phyloP scores from a whole-genome alignment of 1,284 basidiomycete genomes.

The Sanghuangporus baumii region DNA sequence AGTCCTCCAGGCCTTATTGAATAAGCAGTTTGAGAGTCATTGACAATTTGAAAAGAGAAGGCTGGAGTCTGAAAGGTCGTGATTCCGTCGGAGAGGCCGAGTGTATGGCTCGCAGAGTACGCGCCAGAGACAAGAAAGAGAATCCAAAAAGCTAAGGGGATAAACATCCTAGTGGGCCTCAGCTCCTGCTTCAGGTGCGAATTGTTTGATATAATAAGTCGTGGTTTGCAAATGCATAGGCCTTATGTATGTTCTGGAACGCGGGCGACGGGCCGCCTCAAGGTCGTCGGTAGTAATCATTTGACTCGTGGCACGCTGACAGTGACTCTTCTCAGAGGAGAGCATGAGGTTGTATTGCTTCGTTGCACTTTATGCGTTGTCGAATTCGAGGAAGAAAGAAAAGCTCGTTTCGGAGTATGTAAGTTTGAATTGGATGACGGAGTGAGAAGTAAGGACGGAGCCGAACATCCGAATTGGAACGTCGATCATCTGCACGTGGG shows the following conservation, averaged over 20 bases:
- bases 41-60: conserved; percentile 45
- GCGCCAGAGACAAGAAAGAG: background rate
- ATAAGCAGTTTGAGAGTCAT: conserved; percentile 54
- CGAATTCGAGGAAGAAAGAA: background rate
- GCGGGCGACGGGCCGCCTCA: background rate
- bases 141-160: background rate
- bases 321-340: background rate
- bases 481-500: conserved; percentile 1
- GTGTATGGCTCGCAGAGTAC: conserved; percentile 22
- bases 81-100: conserved; percentile 45
- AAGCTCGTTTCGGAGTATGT: background rate
- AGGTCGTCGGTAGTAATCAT: background rate
- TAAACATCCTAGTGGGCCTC: background rate
- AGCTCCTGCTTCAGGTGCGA: background rate
- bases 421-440: background rate
- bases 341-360: background rate
- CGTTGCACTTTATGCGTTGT: background rate
- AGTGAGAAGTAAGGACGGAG: background rate
- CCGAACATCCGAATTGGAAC: background rate
- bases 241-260: background rate
- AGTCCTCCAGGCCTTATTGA: conserved; percentile 37
- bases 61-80: conserved; percentile 39
- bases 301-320: background rate
- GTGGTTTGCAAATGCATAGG: background rate
- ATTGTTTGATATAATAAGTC: too few relatives aligned